phyloP scores from a whole-genome alignment of 371 early-diverging fungal species.

The Homolaphlyctis polyrhiza region DNA sequence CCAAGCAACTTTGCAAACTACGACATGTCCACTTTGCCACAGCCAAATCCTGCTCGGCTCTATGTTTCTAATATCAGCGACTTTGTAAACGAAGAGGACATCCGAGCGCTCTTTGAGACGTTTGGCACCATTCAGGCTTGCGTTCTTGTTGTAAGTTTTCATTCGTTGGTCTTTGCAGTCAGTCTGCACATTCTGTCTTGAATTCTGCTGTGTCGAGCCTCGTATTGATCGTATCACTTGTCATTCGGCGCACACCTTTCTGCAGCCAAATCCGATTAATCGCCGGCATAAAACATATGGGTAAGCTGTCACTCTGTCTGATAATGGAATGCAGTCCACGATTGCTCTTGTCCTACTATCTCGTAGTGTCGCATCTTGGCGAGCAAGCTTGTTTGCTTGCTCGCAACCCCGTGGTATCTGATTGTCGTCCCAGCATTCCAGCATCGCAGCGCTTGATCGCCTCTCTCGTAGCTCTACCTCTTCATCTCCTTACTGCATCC shows the following conservation, averaged over 20 bases:
- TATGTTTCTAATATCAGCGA: conserved; percentile 76
- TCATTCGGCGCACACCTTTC: too few relatives aligned
- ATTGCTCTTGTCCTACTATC: neutral
- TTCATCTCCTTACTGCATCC: too few relatives aligned
- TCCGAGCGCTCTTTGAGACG: conserved; percentile 65
- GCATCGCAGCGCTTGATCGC: too few relatives aligned
- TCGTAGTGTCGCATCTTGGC: neutral
- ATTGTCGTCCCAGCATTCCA: too few relatives aligned
- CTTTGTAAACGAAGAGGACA: conserved; percentile 59
- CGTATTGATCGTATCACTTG: too few relatives aligned
- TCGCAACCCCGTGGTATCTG: too few relatives aligned
- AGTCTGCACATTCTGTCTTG: too few relatives aligned
- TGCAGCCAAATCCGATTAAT: conserved; percentile 47
- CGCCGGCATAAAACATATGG: conserved; percentile 67
- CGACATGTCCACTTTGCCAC: conserved; percentile 34
- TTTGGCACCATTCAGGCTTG: conserved; percentile 67
- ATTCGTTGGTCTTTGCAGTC: conserved; percentile 1
- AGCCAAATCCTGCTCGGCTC: conserved; percentile 38
- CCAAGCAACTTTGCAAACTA: conserved; percentile 56
- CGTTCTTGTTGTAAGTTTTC: conserved; percentile 48
- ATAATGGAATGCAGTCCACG: neutral
- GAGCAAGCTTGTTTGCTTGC: too few relatives aligned
- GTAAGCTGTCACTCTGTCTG: conserved; percentile 35
- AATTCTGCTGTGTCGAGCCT: too few relatives aligned
- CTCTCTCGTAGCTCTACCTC: too few relatives aligned